Conservation (phyloP, 768 basidiomycete species). For the Jaapia argillacea region DNA sequence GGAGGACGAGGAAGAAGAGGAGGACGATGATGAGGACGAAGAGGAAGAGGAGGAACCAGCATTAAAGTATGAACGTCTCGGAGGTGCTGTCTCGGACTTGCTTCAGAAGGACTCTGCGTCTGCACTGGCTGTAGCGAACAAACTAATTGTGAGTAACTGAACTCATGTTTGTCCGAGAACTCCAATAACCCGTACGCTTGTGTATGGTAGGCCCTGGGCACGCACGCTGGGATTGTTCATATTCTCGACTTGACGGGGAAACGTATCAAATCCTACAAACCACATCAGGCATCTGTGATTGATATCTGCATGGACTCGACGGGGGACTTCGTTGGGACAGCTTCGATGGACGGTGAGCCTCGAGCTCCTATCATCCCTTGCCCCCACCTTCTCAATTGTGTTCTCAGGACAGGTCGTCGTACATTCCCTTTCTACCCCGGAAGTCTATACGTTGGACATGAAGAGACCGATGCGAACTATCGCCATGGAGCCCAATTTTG, state of each 20-base stretch:
- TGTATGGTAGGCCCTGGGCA: constrained; percentile 67
- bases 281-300: constrained; percentile 79
- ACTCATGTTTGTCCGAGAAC: neutral
- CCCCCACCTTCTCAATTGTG: neutral
- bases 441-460: constrained; percentile 82
- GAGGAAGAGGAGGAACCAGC: constrained; percentile 88
- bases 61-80: constrained; percentile 83
- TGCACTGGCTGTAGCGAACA: constrained; percentile 64
- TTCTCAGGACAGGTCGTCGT: constrained; percentile 80
- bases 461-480: constrained; percentile 88
- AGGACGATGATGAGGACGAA: constrained; percentile 46
- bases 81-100: constrained; percentile 61
- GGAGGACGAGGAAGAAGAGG: constrained; percentile 36
- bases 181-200: neutral
- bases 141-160: constrained; percentile 47
- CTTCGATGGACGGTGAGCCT: constrained; percentile 88
- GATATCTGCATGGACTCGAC: constrained; percentile 80
- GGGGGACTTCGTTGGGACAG: constrained; percentile 84
- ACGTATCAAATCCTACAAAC: constrained; percentile 82
- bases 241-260: constrained; percentile 71
- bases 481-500: constrained; percentile 85
- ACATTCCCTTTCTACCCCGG: constrained; percentile 67
- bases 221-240: constrained; percentile 89
- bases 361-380: neutral
- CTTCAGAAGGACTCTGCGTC: constrained; percentile 88